Conservation (phyloP, 306 rosid genomes). For the Rosa chinensis region DNA sequence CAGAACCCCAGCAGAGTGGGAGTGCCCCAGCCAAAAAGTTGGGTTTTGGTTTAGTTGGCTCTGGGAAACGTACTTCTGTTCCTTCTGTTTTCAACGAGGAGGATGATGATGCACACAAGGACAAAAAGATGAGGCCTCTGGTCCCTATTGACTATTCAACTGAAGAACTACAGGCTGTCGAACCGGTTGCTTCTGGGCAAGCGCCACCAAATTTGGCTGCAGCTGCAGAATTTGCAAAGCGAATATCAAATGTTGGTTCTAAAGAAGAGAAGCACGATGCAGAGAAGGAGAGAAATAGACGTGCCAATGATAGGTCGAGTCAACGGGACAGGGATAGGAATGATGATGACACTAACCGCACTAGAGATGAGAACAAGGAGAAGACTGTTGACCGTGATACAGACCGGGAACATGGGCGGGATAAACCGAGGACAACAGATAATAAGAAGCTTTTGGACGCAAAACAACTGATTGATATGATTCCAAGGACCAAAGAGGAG, state of each 20-base stretch:
- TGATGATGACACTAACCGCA: constrained; percentile 62
- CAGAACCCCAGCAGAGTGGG: constrained; percentile 68
- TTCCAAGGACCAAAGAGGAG: constrained; percentile 97
- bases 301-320: constrained; percentile 65
- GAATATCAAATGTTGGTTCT: constrained; percentile 65
- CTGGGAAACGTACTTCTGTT: constrained; percentile 91
- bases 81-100: constrained; percentile 93
- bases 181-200: constrained; percentile 60
- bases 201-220: constrained; percentile 86
- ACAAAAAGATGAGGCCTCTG: constrained; percentile 95
- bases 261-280: constrained; percentile 75
- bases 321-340: constrained; percentile 71
- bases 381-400: constrained; percentile 54
- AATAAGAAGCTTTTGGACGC: constrained; percentile 85
- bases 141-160: constrained; percentile 98
- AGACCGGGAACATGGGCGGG: constrained; percentile 62
- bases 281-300: constrained; percentile 82
- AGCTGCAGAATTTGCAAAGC: constrained; percentile 98
- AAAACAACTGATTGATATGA: constrained; percentile 94
- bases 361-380: constrained; percentile 67
- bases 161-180: constrained; percentile 92
- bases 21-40: constrained; percentile 75
- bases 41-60: constrained; percentile 94
- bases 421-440: constrained; percentile 63
- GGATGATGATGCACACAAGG: constrained; percentile 93